Conservation (phyloP, 139 green algal genomes). For the Coelastrella sp. region DNA sequence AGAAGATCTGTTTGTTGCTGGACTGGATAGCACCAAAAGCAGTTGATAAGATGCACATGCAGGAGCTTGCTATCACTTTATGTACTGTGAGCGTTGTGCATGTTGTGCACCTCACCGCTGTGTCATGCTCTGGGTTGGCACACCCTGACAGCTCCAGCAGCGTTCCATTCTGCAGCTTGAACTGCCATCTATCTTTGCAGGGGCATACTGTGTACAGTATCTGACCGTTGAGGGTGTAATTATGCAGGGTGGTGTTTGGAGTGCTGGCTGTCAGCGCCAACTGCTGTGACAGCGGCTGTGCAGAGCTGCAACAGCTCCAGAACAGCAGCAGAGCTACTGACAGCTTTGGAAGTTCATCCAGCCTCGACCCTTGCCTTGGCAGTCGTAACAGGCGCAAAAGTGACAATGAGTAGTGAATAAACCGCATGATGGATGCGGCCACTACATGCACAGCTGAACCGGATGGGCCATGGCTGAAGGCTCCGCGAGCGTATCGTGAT, state of each 20-base stretch:
- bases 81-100: no score
- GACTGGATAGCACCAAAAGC: no score
- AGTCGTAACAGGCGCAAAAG: no score
- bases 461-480: no score
- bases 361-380: no score
- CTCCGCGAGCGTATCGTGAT: no score
- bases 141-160: slow-evolving; percentile 12
- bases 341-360: neutral
- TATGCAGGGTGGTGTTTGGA: neutral
- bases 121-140: slow-evolving; percentile 9
- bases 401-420: no score
- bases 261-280: neutral
- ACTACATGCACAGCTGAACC: no score
- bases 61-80: no score
- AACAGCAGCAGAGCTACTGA: neutral
- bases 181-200: slow-evolving; percentile 9
- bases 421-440: no score
- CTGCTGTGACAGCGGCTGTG: slow-evolving; percentile 8
- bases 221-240: slow-evolving; percentile 15
- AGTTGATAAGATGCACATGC: no score
- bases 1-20: no score
- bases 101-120: neutral
- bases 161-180: neutral
- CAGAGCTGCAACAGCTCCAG: neutral
- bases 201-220: slow-evolving; percentile 10